Evolutionary conservation across 2,329 filamentous ascomycete species (phyloP).

Genomic region (Alternaria ethzedia): DNA sequence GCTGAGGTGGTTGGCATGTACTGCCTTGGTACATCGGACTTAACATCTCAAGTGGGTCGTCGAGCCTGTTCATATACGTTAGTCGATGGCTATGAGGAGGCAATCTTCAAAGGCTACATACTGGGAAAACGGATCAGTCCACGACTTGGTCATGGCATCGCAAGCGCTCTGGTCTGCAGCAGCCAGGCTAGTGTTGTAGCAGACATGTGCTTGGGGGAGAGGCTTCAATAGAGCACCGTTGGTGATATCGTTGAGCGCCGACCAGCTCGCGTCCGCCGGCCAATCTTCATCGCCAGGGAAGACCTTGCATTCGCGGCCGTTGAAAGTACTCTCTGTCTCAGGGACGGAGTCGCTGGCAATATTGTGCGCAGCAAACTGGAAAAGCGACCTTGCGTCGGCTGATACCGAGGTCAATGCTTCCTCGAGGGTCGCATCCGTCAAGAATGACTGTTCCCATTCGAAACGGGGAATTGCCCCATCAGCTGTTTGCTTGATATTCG

Average conservation of each 20-base stretch:
- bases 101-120: not conserved
- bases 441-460: not conserved
- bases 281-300: not conserved
- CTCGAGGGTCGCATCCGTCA: not conserved
- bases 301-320: not conserved
- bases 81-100: not conserved
- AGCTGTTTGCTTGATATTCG: not conserved
- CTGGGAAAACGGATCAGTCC: not conserved
- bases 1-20: constrained; percentile 32
- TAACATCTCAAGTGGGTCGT: constrained; percentile 33
- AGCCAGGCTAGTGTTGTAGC: not conserved
- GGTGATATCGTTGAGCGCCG: not conserved
- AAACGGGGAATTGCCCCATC: not conserved
- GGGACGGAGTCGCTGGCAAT: not conserved
- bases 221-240: not conserved
- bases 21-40: constrained; percentile 36
- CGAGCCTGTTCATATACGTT: constrained; percentile 24
- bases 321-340: not conserved
- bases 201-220: not conserved
- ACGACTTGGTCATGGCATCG: not conserved
- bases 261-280: not conserved
- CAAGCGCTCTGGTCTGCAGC: not conserved
- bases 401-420: not conserved
- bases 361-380: not conserved
- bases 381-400: not conserved